Evolutionary conservation across 2,329 filamentous ascomycete species (phyloP).

Genomic region (Alternaria brassicicola): DNA sequence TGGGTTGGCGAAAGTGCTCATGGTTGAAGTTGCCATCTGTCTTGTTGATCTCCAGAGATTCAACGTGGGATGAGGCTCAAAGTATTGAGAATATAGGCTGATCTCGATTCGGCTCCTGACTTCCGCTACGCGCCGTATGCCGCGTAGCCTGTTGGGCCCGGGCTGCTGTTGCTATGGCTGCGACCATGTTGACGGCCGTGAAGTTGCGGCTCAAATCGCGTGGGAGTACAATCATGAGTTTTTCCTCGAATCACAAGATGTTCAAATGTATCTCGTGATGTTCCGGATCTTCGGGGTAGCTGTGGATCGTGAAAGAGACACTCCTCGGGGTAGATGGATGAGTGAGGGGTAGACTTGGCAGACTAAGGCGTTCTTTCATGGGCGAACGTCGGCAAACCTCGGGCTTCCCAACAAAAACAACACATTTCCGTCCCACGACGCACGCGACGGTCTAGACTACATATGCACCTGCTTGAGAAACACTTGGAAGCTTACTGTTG

Average conservation of each 20-base stretch:
- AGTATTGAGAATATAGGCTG: not conserved
- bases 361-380: not conserved
- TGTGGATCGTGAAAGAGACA: constrained; percentile 1
- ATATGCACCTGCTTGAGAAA: not conserved
- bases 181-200: not conserved
- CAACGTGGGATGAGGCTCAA: not conserved
- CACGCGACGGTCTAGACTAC: not conserved
- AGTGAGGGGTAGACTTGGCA: constrained; percentile 12
- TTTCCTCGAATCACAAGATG: constrained; percentile 8
- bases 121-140: not conserved
- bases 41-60: not conserved
- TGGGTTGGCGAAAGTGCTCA: constrained; percentile 9
- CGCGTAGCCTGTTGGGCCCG: not conserved
- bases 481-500: not conserved
- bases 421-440: not conserved
- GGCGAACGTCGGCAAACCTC: not conserved
- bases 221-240: not conserved
- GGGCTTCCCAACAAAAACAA: not conserved
- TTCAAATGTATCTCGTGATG: not conserved
- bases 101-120: not conserved
- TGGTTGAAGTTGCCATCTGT: not conserved
- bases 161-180: not conserved
- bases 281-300: not conserved
- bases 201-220: not conserved
- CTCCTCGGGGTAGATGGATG: not conserved